Evolutionary conservation across 1,284 basidiomycete genomes (phyloP).

Genomic region (Puccinia horiana): DNA sequence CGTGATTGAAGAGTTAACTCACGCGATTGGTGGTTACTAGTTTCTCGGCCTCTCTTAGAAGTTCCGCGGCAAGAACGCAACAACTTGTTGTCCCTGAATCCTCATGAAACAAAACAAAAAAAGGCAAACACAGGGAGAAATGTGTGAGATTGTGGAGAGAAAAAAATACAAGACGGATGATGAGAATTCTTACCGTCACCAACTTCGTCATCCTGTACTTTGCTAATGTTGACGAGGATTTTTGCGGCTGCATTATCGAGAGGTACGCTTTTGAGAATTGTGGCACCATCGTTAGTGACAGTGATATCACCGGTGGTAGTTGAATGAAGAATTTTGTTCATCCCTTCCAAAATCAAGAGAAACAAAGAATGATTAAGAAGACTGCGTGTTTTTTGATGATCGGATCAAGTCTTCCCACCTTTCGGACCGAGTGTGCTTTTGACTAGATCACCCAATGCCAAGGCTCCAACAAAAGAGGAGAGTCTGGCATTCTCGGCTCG

Average conservation of each 20-base stretch:
- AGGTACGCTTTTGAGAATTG: conserved; percentile 94
- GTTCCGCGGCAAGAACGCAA: conserved; percentile 86
- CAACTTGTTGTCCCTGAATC: conserved; percentile 45
- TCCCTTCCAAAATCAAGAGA: conserved; percentile 56
- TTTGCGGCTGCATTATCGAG: conserved; percentile 98
- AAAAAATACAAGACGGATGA: background rate
- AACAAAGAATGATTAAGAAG: background rate
- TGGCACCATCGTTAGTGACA: conserved; percentile 98
- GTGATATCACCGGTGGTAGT: conserved; percentile 86
- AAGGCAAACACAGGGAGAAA: too few species aligned
- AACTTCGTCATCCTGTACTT: conserved; percentile 98
- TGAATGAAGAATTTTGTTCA: conserved; percentile 95
- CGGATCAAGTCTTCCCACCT: conserved; percentile 60
- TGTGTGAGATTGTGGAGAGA: background rate
- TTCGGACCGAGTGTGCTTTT: conserved; percentile 98
- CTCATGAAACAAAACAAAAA: background rate
- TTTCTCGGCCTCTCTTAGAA: conserved; percentile 93
- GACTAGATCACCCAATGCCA: conserved; percentile 94
- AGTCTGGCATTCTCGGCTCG: conserved; percentile 97
- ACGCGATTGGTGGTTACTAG: conserved; percentile 67
- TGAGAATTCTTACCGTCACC: conserved; percentile 74
- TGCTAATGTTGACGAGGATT: conserved; percentile 99
- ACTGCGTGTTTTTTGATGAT: background rate
- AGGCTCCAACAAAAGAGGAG: conserved; percentile 94
- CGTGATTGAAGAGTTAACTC: background rate